These are phyloP conservation scores for Rhynchospora pubera DNA, from an alignment of 176 grass and related monocot genomes.

Conservation along the genomic window DNA sequence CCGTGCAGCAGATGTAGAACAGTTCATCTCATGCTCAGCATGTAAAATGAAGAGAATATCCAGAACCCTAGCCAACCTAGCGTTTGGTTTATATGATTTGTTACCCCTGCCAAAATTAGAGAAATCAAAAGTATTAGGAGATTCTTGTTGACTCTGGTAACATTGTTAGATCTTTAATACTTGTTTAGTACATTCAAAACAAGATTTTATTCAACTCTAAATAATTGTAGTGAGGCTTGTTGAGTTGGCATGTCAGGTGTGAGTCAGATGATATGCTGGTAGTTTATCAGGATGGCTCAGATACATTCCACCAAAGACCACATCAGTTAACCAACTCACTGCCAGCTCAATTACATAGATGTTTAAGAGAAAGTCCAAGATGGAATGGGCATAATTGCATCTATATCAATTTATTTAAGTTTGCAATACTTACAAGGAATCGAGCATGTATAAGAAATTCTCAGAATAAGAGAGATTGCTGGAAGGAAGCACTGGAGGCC, in stretches of 20 bases:
- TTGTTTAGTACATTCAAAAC: neutral
- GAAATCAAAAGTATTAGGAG: neutral
- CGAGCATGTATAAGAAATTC: conserved; percentile 94
- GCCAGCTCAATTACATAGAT: neutral
- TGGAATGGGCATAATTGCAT: conserved; percentile 5
- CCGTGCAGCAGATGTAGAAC: conserved; percentile 87
- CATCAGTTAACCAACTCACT: neutral
- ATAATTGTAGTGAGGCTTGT: neutral
- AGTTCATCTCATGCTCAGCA: conserved; percentile 99
- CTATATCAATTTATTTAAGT: neutral
- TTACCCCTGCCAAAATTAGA: conserved; percentile 48
- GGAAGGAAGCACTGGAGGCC: conserved; percentile 72
- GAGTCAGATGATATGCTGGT: neutral
- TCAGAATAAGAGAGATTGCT: conserved; percentile 89
- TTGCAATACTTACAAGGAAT: conserved; percentile 66
- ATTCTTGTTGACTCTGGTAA: neutral
- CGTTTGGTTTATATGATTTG: conserved; percentile 74
- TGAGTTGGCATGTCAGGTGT: neutral
- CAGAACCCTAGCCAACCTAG: conserved; percentile 74
- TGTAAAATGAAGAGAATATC: conserved; percentile 95
- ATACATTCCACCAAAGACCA: neutral
- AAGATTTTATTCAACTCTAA: neutral
- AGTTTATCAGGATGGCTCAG: neutral
- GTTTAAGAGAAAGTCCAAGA: neutral
- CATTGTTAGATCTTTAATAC: neutral